Base-by-base conservation (phyloP, 2,329 filamentous ascomycete species). In the Fusarium bulbicola region DNA sequence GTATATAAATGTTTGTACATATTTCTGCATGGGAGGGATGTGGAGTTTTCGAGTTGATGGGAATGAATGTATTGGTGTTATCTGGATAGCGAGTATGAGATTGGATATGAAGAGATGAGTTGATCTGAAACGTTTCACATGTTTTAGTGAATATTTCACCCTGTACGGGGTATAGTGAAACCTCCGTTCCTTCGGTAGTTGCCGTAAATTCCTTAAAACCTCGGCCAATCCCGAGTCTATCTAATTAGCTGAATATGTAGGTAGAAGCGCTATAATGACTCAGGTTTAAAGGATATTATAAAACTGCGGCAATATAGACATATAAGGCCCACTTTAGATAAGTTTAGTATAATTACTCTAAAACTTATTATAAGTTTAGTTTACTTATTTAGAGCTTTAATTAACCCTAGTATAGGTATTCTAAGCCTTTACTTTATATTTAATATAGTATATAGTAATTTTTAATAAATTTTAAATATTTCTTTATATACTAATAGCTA, bases 1-100 rank as follows among this genome's bases (percentile, higher is more conserved):
- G 56, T 58, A 58, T 58, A 58, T 58, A 34, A 39, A 28, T 49
- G 14, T 34, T 58, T 37, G 40, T 50, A 37, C 20, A 58, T 58
- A 58, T 24, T 58, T 37, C 16, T 58, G 30, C 11, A n/a, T n/a
- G 21, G 42, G 24, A 36, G 32, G 32, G 8, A 50, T 24, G 21
- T 58, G 56, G 42, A 58, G 42, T 37, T 58, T 36, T 8, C 3
- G 42, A 58, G 56, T 30, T 50, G 30, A n/a, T 18, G 43, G 40
- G 30, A 1, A 49, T 36, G 24, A 36, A 11, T 36, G 40, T 36
- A 49, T 58, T 18, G 50, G 24, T 54, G 50, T 54, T 54, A 9
- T 39, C 34, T 28, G 50, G 15, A 13, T 40, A 28, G 50, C 15
- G 50, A 40, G 34, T 28, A 28, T 40, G 50, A 40, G 50, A 18